Evolutionary conservation across 306 rosid species (phyloP), one percentile per base, ranked within the genome.

Genomic region (Astragalus membranaceus): DNA sequence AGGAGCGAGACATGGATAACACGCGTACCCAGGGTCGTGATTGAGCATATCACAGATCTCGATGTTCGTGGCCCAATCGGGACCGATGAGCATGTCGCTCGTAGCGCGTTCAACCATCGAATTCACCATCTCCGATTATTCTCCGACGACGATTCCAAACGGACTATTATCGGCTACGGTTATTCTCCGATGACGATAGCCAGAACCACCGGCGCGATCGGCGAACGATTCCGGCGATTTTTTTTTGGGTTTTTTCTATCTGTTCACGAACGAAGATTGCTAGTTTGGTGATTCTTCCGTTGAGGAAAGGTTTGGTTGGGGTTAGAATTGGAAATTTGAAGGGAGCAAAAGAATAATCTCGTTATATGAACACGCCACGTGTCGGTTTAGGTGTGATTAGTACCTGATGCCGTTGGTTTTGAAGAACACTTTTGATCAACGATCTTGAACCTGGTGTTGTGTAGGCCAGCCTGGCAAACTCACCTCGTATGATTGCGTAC

Each of bases 1-100:
- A 26, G 3, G 30, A 26, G 30, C 30, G n/a, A 66, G 50, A 86
- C 65, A 72, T 67, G 10, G 61, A 52, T 16, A 81, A 52, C 47
- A 57, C 29, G 59, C 94, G 51, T 81, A 94, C 99, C 88, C 97
- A 81, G 96, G 99, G 74, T 94, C 97, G 17, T 78, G 92, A 72
- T 94, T 94, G 72, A 92, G 93, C 82, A 91, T 88, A 70, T 94
- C 97, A 60, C 99, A 94, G 89, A 94, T 94, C 92, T 94, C 99
- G 69, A 94, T 84, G 77, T 94, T 94, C 97, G 84, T 87, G 33
- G 97, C 99, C 99, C 99, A 94, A 83, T 94, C 99, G 35, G 99
- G 97, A 33, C 99, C 99, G 82, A 94, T 87, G 77, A 94, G 94
- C 97, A 84, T 85, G 85, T 91, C 95, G 85, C 95, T 94, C 73